Evolutionary conservation across 2,329 filamentous ascomycete species (phyloP).

Genomic region (Aureobasidium leucospermi): DNA sequence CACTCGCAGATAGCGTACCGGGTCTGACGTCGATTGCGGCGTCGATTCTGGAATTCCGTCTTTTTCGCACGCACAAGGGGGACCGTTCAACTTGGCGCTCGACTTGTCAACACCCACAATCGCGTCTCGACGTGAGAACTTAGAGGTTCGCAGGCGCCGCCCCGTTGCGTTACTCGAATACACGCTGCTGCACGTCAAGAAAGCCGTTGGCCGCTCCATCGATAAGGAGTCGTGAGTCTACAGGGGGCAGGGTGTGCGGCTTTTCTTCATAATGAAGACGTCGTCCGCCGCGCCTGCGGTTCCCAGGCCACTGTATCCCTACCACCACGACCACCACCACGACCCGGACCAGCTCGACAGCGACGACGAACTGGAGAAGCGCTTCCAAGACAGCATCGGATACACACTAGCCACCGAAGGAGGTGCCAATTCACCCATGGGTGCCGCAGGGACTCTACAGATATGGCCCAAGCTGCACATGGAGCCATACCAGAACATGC

Average conservation of each 20-base stretch:
- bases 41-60: background rate
- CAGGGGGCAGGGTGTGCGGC: background rate
- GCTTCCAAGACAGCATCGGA: slow-evolving; percentile 11
- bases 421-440: background rate
- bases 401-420: slow-evolving; percentile 13
- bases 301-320: background rate
- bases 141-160: background rate
- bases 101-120: background rate
- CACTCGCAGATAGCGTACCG: slow-evolving; percentile 7
- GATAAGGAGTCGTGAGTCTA: slow-evolving; percentile 11
- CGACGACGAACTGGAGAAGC: background rate
- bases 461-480: slow-evolving; percentile 15
- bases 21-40: slow-evolving; percentile 3
- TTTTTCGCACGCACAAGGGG: background rate
- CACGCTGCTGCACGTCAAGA: background rate
- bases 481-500: slow-evolving; percentile 15
- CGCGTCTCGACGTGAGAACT: background rate
- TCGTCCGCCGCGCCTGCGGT: background rate
- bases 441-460: slow-evolving; percentile 6
- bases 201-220: slow-evolving; percentile 7
- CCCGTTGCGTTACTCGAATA: slow-evolving; percentile 3
- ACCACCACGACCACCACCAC: background rate
- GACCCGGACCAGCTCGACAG: background rate
- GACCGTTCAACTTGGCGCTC: slow-evolving; percentile 6
- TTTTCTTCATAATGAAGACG: slow-evolving; percentile 1